Base-by-base conservation (phyloP, 805 yeast genomes). In the Pichia nanzhaoensis region DNA sequence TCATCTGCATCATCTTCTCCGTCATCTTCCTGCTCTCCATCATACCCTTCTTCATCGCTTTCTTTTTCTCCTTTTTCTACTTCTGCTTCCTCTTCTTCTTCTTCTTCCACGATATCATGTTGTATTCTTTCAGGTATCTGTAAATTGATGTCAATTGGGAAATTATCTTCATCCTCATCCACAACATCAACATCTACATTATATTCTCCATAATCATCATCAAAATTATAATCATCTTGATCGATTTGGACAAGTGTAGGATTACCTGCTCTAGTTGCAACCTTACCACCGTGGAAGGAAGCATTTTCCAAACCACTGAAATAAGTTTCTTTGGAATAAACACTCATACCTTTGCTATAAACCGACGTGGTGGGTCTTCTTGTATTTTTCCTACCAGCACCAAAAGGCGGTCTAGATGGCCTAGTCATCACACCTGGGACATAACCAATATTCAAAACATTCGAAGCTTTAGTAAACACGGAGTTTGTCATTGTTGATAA, bases 391-490 rank as follows among this genome's bases (percentile, higher is more conserved):
- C 47, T 44, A 27, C 54, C 38, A 21, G 52, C 45, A 12, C 46
- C 33, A 22, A 33, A 20, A n/a, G 31, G 21, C 13, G 51, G 45
- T 22, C 36, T 38, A 8, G 35, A 34, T 2, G 52, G 44, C 37
- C 57, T 49, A 9, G 76, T 72, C 4, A 89, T 85, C 37, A 89
- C 96, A 32, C 97, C 97, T 0, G 97, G 98, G 48, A 90, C 86
- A 59, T 89, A 90, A 2, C 95, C 95, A 46, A 91, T 83, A 17
- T 96, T 96, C 49, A 90, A 74, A 51, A 90, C 80, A 62, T 90
- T 89, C 13, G 95, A 84, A 4, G 95, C 95, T 55, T 83, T 78
- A 10, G 93, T 82, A 39, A 82, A 70, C 13, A 82, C 76, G 6
- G 89, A 76, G 27, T 84, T 75, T 8, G 90, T 84, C 39, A 49